A percentile compares a stretch with the other conserved stretches of the same genome.
phyloP scores from a whole-genome alignment of 345 rosid genomes.

The Luvunga scandens region DNA sequence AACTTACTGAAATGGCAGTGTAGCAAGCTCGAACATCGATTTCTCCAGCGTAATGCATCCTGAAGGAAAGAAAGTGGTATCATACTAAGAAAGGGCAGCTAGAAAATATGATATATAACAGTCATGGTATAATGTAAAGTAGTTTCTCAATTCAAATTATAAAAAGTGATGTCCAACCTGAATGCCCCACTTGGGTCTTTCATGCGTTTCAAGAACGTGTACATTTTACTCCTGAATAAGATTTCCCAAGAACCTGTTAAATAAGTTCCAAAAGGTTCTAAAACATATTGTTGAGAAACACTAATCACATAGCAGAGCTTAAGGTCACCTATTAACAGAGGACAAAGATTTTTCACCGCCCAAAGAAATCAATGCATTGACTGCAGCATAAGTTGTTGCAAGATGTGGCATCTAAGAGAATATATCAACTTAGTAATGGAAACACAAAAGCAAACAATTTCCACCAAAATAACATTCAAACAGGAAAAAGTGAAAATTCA shows the following conservation, averaged over 20 bases:
- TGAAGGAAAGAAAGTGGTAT: constrained; percentile 16
- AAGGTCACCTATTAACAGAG: constrained; percentile 76
- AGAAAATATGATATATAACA: neutral
- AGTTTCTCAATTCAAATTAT: constrained; percentile 3
- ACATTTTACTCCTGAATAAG: constrained; percentile 56
- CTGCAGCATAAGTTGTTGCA: constrained; percentile 95
- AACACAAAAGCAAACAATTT: neutral
- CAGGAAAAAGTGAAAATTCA: neutral
- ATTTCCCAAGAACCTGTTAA: constrained; percentile 24
- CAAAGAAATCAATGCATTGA: constrained; percentile 82
- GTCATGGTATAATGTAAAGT: constrained; percentile 6
- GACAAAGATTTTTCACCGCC: constrained; percentile 69
- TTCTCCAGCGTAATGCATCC: constrained; percentile 98
- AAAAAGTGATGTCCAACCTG: constrained; percentile 47
- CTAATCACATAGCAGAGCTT: constrained; percentile 12
- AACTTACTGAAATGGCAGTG: constrained; percentile 85
- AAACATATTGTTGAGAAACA: neutral
- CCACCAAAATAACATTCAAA: neutral
- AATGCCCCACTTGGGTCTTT: constrained; percentile 79
- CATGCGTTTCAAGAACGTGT: constrained; percentile 61
- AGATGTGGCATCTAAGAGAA: constrained; percentile 87
- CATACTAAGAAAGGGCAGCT: neutral
- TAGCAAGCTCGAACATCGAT: constrained; percentile 96
- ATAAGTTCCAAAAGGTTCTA: constrained; percentile 11
- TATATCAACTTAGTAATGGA: constrained; percentile 10